phyloP scores from a whole-genome alignment of 495 filamentous ascomycete species.

The Chaetomidium leptoderma region DNA sequence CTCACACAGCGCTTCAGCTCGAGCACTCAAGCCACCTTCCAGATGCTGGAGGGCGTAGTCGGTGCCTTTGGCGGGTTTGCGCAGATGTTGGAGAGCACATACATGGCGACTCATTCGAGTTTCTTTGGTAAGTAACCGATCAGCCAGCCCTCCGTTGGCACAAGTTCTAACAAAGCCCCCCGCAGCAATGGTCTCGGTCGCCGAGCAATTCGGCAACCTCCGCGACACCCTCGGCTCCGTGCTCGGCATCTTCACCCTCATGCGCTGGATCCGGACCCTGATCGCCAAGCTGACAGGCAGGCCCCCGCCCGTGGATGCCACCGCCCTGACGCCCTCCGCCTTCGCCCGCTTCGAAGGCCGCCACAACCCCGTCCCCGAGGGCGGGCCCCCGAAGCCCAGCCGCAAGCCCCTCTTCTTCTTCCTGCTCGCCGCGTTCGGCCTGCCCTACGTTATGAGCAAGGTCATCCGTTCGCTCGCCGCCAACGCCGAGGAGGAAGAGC shows the following conservation, averaged over 20 bases:
- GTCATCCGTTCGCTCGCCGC: slow-evolving; percentile 79
- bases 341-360: slow-evolving; percentile 86
- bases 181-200: slow-evolving; percentile 93
- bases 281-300: slow-evolving; percentile 93
- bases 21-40: slow-evolving; percentile 95
- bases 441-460: slow-evolving; percentile 94
- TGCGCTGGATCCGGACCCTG: slow-evolving; percentile 87
- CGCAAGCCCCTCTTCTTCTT: slow-evolving; percentile 97
- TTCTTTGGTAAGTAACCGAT: slow-evolving; percentile 78
- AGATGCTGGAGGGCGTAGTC: slow-evolving; percentile 98
- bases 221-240: slow-evolving; percentile 93
- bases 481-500: slow-evolving; percentile 75
- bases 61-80: slow-evolving; percentile 96
- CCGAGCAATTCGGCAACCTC: slow-evolving; percentile 92
- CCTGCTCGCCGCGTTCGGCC: slow-evolving; percentile 84
- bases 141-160: neutral
- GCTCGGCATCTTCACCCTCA: slow-evolving; percentile 89
- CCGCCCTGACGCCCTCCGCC: slow-evolving; percentile 77
- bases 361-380: slow-evolving; percentile 28
- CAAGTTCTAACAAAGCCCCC: slow-evolving; percentile 24
- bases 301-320: slow-evolving; percentile 80
- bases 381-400: slow-evolving; percentile 64
- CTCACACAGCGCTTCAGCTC: slow-evolving; percentile 85
- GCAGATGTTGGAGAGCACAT: slow-evolving; percentile 99
- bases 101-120: slow-evolving; percentile 98